Evolutionary conservation across 179 eudicot species (phyloP).

Genomic region (Patellifolia procumbens): DNA sequence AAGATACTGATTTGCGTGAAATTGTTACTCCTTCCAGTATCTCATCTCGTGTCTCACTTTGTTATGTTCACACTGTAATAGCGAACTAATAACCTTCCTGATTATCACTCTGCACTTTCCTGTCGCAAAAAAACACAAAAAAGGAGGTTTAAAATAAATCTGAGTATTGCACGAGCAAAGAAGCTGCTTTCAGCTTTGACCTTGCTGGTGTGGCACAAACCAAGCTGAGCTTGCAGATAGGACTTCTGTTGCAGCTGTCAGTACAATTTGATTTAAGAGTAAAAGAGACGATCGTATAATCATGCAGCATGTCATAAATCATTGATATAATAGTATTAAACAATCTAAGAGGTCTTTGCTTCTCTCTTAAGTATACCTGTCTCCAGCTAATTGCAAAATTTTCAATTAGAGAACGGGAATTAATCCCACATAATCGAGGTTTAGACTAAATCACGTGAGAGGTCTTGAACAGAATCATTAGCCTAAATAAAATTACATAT

Average conservation of each 20-base stretch:
- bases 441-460: not conserved
- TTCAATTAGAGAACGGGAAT: not conserved
- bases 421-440: not conserved
- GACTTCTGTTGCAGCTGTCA: not conserved
- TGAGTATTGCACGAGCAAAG: too few relatives aligned
- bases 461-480: not conserved
- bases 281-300: not conserved
- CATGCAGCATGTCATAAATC: not conserved
- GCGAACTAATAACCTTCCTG: too few relatives aligned
- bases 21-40: too few relatives aligned
- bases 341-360: not conserved
- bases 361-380: not conserved
- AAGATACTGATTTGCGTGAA: too few relatives aligned
- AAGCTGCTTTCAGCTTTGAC: too few relatives aligned
- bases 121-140: too few relatives aligned
- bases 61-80: too few relatives aligned
- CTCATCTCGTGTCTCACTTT: too few relatives aligned
- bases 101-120: too few relatives aligned
- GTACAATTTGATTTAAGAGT: not conserved
- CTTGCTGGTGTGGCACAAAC: not conserved
- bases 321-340: not conserved
- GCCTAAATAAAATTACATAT: not conserved
- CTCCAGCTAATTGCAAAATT: not conserved
- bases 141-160: too few relatives aligned
- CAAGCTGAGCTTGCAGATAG: not conserved